Evolutionary conservation across 345 rosid species (phyloP).

Genomic region (Physaria fendleri): DNA sequence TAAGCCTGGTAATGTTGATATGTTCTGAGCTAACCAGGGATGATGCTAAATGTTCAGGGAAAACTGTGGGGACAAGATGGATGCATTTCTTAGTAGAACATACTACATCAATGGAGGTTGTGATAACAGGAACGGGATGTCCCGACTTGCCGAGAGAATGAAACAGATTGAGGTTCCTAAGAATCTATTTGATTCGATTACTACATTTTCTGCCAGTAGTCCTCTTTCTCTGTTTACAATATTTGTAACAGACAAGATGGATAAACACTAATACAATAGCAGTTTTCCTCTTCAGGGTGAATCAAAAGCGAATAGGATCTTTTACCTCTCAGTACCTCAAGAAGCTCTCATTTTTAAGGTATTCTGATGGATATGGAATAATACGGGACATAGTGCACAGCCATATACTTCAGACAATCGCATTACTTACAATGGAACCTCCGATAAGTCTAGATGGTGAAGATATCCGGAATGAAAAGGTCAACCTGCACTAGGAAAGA

Average conservation of each 20-base stretch:
- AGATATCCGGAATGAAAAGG: conserved; percentile 80
- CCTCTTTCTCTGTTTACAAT: conserved; percentile 2
- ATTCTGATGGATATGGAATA: conserved; percentile 77
- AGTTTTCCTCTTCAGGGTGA: conserved; percentile 47
- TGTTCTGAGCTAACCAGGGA: not conserved
- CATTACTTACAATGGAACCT: conserved; percentile 82
- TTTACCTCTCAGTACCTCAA: conserved; percentile 79
- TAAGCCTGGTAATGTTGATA: not conserved
- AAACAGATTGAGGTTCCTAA: conserved; percentile 53
- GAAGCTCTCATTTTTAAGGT: conserved; percentile 61
- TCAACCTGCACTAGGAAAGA: conserved; percentile 15
- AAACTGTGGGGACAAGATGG: conserved; percentile 58
- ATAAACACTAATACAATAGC: conserved; percentile 27
- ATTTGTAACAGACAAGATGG: conserved; percentile 14
- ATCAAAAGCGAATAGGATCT: conserved; percentile 52
- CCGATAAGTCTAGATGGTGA: conserved; percentile 76
- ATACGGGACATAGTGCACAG: conserved; percentile 65
- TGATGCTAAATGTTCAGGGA: conserved; percentile 34
- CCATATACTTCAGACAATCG: conserved; percentile 69
- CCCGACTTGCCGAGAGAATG: conserved; percentile 54
- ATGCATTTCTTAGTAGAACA: conserved; percentile 57
- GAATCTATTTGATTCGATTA: not conserved
- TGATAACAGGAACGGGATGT: conserved; percentile 57
- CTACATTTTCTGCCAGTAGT: not conserved
- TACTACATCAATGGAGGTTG: conserved; percentile 57